phyloP scores from a whole-genome alignment of 805 yeast genomes.

The Cyberlindnera subsufficiens region DNA sequence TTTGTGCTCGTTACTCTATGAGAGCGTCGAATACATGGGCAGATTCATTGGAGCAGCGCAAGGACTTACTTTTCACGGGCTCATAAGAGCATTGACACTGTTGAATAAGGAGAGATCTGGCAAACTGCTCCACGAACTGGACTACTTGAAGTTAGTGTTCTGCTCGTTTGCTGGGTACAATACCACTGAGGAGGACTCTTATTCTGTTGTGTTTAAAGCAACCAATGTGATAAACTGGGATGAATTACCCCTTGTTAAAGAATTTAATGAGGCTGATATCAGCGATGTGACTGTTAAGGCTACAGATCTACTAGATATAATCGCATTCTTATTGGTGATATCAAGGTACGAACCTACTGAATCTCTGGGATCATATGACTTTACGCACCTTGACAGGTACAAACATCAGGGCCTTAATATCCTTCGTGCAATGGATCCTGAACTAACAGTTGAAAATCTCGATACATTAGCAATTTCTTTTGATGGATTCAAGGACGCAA shows the following conservation, averaged over 20 bases:
- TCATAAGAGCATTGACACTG: slow-evolving; percentile 38
- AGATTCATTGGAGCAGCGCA: slow-evolving; percentile 1
- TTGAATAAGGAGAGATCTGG: slow-evolving; percentile 38
- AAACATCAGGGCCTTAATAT: slow-evolving; percentile 38
- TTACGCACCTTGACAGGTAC: slow-evolving; percentile 36
- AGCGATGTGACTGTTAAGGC: slow-evolving; percentile 34
- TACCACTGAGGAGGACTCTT: slow-evolving; percentile 6
- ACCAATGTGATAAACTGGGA: slow-evolving; percentile 19
- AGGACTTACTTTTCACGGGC: slow-evolving; percentile 30
- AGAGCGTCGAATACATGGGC: slow-evolving; percentile 37
- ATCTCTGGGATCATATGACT: slow-evolving; percentile 25
- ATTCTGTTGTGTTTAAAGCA: slow-evolving; percentile 9
- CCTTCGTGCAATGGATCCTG: slow-evolving; percentile 42
- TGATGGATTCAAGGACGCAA: no score
- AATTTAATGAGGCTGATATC: slow-evolving; percentile 39
- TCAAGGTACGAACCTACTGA: slow-evolving; percentile 32
- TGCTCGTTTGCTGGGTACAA: slow-evolving; percentile 33
- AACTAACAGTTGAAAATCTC: slow-evolving; percentile 23
- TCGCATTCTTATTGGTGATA: slow-evolving; percentile 44
- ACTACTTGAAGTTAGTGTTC: slow-evolving; percentile 41
- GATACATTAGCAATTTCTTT: slow-evolving; percentile 12
- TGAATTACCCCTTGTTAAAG: slow-evolving; percentile 31
- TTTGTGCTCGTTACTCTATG: slow-evolving; percentile 31
- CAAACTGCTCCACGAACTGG: slow-evolving; percentile 30
- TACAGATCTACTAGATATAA: slow-evolving; percentile 32